Evolutionary conservation across 2,329 filamentous ascomycete species (phyloP).

Genomic region (Clonostachys byssicola): DNA sequence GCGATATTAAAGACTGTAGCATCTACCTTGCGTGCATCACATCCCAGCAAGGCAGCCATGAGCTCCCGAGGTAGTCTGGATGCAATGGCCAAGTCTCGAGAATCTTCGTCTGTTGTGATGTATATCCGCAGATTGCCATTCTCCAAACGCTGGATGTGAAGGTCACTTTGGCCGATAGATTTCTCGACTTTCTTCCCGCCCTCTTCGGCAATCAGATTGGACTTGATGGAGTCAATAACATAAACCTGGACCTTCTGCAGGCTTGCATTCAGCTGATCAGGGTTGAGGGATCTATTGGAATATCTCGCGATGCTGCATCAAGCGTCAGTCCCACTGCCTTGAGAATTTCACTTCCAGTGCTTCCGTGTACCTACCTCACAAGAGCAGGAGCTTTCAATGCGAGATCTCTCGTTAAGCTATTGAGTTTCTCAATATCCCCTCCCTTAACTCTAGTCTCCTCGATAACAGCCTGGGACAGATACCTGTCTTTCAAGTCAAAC

Average conservation of each 20-base stretch:
- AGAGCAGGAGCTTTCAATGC: conserved; percentile 4
- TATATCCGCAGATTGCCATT: neutral
- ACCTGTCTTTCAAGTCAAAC: conserved; percentile 15
- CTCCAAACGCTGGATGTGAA: no score
- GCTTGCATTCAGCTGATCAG: neutral
- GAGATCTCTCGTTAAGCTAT: conserved; percentile 11
- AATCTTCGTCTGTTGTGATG: neutral
- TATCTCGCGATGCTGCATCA: neutral
- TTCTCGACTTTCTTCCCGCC: no score
- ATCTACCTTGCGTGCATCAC: neutral
- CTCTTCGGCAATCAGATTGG: neutral
- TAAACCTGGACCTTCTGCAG: neutral
- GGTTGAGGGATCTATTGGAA: neutral
- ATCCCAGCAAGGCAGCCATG: neutral
- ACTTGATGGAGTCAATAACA: neutral
- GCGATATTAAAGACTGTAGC: neutral
- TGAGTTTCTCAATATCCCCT: conserved; percentile 6
- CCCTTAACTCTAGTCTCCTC: conserved; percentile 15
- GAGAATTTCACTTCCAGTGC: neutral
- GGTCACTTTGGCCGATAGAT: no score
- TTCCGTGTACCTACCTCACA: conserved; percentile 12
- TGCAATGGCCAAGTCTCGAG: neutral
- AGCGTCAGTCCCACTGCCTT: neutral
- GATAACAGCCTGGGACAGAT: conserved; percentile 16
- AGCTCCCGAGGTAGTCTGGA: neutral